phyloP scores from a whole-genome alignment of 208 protist species.

The Kentomonas sorsogonicus region DNA sequence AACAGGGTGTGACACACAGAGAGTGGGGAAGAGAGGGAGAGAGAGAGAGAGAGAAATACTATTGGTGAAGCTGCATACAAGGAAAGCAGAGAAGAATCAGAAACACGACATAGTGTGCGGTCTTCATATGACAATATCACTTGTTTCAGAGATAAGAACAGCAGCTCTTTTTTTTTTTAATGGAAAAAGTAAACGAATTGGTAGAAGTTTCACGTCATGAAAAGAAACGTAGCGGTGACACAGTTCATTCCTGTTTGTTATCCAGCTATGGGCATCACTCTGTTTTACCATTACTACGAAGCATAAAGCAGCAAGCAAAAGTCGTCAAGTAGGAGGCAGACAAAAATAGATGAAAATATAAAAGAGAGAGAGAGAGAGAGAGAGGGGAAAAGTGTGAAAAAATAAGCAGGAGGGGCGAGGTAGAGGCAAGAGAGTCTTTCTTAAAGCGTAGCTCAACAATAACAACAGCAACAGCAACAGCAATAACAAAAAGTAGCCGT shows the following conservation, averaged over 20 bases:
- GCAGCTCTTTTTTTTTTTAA: slow-evolving; percentile 8
- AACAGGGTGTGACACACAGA: background rate
- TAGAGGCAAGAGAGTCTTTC: no score
- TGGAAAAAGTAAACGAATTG: background rate
- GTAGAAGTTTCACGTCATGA: background rate
- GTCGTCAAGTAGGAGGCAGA: no score
- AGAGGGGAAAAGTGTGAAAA: background rate
- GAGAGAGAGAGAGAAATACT: background rate
- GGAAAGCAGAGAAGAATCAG: background rate
- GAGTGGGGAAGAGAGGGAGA: background rate
- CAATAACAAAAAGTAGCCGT: slow-evolving; percentile 10
- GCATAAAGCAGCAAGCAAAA: background rate
- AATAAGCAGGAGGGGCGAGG: background rate
- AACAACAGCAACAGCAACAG: background rate
- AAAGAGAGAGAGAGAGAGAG: slow-evolving; percentile 1
- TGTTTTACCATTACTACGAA: background rate
- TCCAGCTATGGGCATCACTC: background rate
- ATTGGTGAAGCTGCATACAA: background rate
- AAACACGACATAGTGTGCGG: background rate
- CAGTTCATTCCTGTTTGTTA: background rate
- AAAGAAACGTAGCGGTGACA: background rate
- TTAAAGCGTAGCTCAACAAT: no score
- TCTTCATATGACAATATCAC: no score
- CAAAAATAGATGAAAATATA: background rate
- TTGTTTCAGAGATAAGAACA: background rate